Base-by-base conservation (phyloP, 1,284 basidiomycete genomes). In the Cerioporus squamosus region DNA sequence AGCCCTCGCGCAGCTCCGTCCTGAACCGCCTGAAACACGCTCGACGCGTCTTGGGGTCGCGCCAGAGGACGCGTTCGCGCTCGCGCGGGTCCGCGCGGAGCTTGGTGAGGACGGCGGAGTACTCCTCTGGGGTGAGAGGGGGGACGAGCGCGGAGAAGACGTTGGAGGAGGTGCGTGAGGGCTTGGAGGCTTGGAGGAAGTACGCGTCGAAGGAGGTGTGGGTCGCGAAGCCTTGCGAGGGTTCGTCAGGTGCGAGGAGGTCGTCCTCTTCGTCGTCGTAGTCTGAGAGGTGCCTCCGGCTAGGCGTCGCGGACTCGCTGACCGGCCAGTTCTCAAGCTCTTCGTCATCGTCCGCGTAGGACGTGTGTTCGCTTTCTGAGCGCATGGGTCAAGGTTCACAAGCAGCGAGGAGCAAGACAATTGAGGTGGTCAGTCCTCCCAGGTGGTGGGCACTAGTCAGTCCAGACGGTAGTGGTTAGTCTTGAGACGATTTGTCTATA, bases 181-280 rank as follows among this genome's bases (percentile, higher is more conserved):
- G 80, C 40, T 87, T 81, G 9, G 86, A 77, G 22, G 84, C 78
- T 51, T 86, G 81, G 17, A 82, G 79, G 70, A 97, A 94, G 75
- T 95, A 97, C 15, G 86, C 84, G 75, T 97, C 95, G 53, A 94
- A 93, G 68, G 81, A 74, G 17, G 88, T 81, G 50, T 79, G 77
- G 17, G 69, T 64, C 47, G 68, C 54, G 38, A 68, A 61, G 14
- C 62, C 63, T 23, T 50, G 62, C 20, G 52, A 47, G 44, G 54
- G 57, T 44, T 60, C 66, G 20, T 66, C 62, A 0, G 48, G 42
- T 3, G 45, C 47, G 36, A 45, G 33, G 33, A 44, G 23, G 24
- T 54, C 55, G 46, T 54, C 39, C 12, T 54, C 51, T 4, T 54
- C 50, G 17, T 58, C 36, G 38, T 63, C 62, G 53, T 56, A 57